A percentile compares a stretch with the other conserved stretches of the same genome.
These are phyloP conservation scores for Penicillium polonicum DNA, from an alignment of 2,329 filamentous ascomycete genomes.

Conservation along the genomic window DNA sequence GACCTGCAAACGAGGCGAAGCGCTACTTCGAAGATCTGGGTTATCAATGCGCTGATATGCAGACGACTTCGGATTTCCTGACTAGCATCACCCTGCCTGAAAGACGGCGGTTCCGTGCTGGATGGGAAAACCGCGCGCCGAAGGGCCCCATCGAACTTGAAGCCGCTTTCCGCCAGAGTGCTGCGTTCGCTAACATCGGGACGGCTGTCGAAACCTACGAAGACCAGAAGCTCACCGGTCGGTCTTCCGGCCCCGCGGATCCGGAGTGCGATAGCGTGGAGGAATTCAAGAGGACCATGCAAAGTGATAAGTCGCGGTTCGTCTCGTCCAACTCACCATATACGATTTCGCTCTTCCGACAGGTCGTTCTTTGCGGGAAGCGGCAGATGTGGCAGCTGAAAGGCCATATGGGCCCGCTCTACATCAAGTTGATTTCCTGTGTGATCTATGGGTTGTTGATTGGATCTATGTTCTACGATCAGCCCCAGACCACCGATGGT, in stretches of 20 bases:
- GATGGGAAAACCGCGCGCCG: slow-evolving; percentile 62
- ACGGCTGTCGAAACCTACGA: slow-evolving; percentile 61
- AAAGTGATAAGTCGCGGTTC: slow-evolving; percentile 52
- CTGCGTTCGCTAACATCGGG: slow-evolving; percentile 57
- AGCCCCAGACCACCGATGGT: slow-evolving; percentile 54
- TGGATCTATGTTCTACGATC: slow-evolving; percentile 70
- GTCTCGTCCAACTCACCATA: slow-evolving; percentile 67
- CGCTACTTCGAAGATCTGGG: slow-evolving; percentile 64
- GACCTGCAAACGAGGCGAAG: slow-evolving; percentile 55
- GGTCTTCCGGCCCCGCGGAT: slow-evolving; percentile 47
- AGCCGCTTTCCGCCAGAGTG: slow-evolving; percentile 62
- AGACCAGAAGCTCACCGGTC: slow-evolving; percentile 28
- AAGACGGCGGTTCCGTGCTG: slow-evolving; percentile 62
- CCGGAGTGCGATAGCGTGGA: slow-evolving; percentile 31
- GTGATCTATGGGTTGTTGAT: slow-evolving; percentile 68
- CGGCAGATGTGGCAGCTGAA: slow-evolving; percentile 73
- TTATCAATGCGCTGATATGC: slow-evolving; percentile 55
- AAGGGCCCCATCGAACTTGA: slow-evolving; percentile 66
- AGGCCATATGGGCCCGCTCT: slow-evolving; percentile 67
- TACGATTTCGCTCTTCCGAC: slow-evolving; percentile 68
- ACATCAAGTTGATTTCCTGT: slow-evolving; percentile 72
- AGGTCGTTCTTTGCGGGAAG: slow-evolving; percentile 59
- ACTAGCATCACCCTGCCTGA: slow-evolving; percentile 68
- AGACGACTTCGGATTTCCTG: slow-evolving; percentile 71
- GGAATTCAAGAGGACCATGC: slow-evolving; percentile 60